Base-by-base conservation (phyloP, 2,329 filamentous ascomycete genomes). In the Fusarium incarnatum region DNA sequence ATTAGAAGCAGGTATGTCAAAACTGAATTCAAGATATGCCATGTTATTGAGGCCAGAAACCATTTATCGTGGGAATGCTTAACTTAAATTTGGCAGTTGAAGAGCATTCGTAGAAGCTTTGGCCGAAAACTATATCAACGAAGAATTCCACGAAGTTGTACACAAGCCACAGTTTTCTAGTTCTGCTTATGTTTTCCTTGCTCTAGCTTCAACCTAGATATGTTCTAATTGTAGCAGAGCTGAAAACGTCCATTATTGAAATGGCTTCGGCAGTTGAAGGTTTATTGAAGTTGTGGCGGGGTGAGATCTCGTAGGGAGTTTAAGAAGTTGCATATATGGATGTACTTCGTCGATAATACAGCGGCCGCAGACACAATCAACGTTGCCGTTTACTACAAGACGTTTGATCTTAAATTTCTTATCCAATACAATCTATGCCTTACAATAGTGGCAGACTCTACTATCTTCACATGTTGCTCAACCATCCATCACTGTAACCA, bases 21-120 rank as follows among this genome's bases (percentile, higher is more conserved):
- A n/a, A 34, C 25, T 13, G 11, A 44, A 18, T 16, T 22, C 16
- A 47, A 20, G 23, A 56, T 40, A 34, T 11, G 47, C n/a, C 13
- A n/a, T n/a, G 41, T 47, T 20, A 37, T 40, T 34, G 37, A 45
- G 40, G 54, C 25, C 16, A 41, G 27, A 30, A 45, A 22, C 16
- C 9, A 44, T 11, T 32, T 46, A 54, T 61, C 48, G 15, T 47
- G 63, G 63, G 55, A 70, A 65, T 70, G 67, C 22, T 34, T 32
- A 22, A 41, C 23, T 16, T 47, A 56, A 56, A 45, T 18, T 47
- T 70, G 11, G 18, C 18, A 34, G n/a, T 48, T 27, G 18, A 8
- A 40, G 9, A 49, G 42, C 65, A 56, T 45, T 27, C 32, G 50
- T 47, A 28, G 23, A 25, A 22, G 15, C 20, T 12, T 37, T 54